A percentile compares a stretch with the other conserved stretches of the same genome.
phyloP scores from a whole-genome alignment of 1,139 yeast genomes.

The Blastobotrys malaysiensis region DNA sequence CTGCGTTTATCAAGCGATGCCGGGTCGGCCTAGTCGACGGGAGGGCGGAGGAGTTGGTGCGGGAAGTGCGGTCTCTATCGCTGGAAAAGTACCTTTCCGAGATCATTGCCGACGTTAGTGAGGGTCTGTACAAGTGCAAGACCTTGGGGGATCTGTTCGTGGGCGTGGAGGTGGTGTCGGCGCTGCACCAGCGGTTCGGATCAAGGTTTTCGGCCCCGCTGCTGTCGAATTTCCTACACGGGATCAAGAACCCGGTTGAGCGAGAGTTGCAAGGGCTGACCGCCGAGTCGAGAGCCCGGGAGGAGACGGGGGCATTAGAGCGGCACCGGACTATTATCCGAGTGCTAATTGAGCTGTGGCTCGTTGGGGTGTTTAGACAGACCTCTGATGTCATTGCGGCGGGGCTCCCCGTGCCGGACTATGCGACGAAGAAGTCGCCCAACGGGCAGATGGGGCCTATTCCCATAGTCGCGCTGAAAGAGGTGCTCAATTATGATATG shows the following conservation, averaged over 20 bases:
- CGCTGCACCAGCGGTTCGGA: constrained; percentile 71
- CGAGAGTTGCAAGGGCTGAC: constrained; percentile 30
- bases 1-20: constrained; percentile 71
- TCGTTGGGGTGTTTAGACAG: constrained; percentile 43
- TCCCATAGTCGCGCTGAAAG: constrained; percentile 48
- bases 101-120: constrained; percentile 56
- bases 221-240: constrained; percentile 44
- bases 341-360: constrained; percentile 55
- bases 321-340: constrained; percentile 50
- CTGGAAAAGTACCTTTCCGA: constrained; percentile 77
- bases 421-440: constrained; percentile 32
- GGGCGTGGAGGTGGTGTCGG: constrained; percentile 62
- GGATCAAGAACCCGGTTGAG: constrained; percentile 40
- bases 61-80: constrained; percentile 59
- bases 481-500: constrained; percentile 47
- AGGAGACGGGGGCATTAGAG: constrained; percentile 39
- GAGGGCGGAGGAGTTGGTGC: constrained; percentile 43
- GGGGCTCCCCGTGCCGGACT: constrained; percentile 38
- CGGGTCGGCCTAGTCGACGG: constrained; percentile 53
- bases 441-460: constrained; percentile 36
- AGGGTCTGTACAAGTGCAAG: constrained; percentile 52
- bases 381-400: constrained; percentile 18
- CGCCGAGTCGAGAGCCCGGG: constrained; percentile 38
- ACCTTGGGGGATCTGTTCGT: constrained; percentile 59
- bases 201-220: constrained; percentile 49